Base-by-base conservation (phyloP, 768 basidiomycete genomes). In the Boletus coccyginus region DNA sequence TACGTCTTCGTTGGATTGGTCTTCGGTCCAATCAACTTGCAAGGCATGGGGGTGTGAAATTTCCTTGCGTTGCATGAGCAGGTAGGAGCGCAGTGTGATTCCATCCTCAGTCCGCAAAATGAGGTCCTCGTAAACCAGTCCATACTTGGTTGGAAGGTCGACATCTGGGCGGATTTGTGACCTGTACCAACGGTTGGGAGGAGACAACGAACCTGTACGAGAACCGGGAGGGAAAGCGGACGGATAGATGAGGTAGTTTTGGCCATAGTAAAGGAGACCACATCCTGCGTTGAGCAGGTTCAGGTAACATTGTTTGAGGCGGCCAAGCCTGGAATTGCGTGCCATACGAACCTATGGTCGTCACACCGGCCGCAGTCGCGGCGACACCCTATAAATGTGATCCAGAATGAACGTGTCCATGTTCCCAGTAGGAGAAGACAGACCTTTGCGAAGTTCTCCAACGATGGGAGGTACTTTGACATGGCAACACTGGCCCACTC, bases 161-260 rank as follows among this genome's bases (percentile, higher is more conserved):
- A 97, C 92, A 4, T 89, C 90, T 89, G 38, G 3, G 27, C 2
- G 24, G 67, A 58, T 14, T 43, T 32, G 50, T 11, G 39, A 41
- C 3, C 31, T 17, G 44, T 5, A 29, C n/a, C 10, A 39, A n/a
- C 32, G 36, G 39, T 13, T 7, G 41, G 31, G 19, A n/a, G 12
- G 47, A 57, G 36, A 29, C 39, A n/a, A 63, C 75, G 56, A 55
- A 91, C 93, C 81, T 64, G 77, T 86, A 46, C 94, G 77, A 27
- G 93, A 93, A 2, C 93, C 93, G 6, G 85, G 81, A 52, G 91
- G 86, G 46, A 82, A 87, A 9, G 87, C 86, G 17, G 92, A 87
- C 1, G 94, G 94, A 70, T 96, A 98, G 68, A 98, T 95, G 50
- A 98, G 77, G 62, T 82, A 88, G 67, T 87, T 88, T 69, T 98